These are phyloP conservation scores for Sclerospora graminicola DNA, from an alignment of 352 stramenopile species.

Conservation along the genomic window DNA sequence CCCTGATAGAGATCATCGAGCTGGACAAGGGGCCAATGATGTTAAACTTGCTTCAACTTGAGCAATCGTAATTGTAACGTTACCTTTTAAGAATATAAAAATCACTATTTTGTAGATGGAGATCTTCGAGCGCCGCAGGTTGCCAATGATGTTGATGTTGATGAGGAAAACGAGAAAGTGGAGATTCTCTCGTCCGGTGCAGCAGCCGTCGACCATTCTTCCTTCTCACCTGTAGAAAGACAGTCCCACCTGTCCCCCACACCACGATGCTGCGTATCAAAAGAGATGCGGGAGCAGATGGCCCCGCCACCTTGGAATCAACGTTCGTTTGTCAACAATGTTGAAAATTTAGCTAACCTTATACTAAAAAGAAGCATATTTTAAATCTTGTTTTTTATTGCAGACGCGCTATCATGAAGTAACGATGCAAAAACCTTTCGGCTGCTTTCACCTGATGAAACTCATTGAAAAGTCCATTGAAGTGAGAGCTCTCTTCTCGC, in stretches of 20 bases:
- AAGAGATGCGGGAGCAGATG: slow-evolving; percentile 65
- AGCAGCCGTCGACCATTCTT: background rate
- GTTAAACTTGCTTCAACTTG: no score
- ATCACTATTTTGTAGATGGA: no score
- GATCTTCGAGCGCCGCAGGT: no score
- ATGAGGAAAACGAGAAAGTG: slow-evolving; percentile 1
- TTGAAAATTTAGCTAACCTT: background rate
- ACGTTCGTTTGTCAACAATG: slow-evolving; percentile 14
- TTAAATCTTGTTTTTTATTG: background rate
- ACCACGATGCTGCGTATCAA: slow-evolving; percentile 44
- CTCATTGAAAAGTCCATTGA: slow-evolving; percentile 75
- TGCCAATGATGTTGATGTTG: no score
- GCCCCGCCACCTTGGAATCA: slow-evolving; percentile 49
- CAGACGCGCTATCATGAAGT: slow-evolving; percentile 56
- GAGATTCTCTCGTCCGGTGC: slow-evolving; percentile 10
- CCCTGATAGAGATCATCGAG: no score
- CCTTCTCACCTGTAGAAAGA: slow-evolving; percentile 17
- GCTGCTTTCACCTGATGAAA: slow-evolving; percentile 72
- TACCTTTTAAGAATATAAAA: no score
- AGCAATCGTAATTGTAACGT: no score
- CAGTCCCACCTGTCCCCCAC: slow-evolving; percentile 14
- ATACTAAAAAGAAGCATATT: no score
- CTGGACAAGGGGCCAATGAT: no score
- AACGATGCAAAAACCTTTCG: slow-evolving; percentile 39
- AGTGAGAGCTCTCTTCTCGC: slow-evolving; percentile 57